phyloP scores from a whole-genome alignment of 441 rosid genomes.

The Bocquillonia castaneifolia region DNA sequence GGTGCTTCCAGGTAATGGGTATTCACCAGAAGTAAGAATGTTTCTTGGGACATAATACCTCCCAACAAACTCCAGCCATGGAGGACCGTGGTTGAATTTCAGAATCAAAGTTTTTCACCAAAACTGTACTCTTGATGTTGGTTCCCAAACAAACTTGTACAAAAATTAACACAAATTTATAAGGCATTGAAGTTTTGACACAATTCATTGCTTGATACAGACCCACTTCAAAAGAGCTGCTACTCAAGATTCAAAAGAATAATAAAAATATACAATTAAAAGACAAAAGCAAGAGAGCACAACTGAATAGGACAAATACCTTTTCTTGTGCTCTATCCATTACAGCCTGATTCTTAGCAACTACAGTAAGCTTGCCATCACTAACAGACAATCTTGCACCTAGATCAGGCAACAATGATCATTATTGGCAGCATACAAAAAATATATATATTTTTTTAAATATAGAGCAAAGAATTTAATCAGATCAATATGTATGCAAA shows the following conservation, averaged over 20 bases:
- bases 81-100: not conserved
- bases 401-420: slow-evolving; percentile 28
- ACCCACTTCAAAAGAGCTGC: not conserved
- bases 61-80: not conserved
- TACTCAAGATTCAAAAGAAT: not conserved
- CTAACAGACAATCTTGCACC: slow-evolving; percentile 77
- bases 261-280: not conserved
- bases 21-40: not conserved
- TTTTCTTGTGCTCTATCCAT: slow-evolving; percentile 83
- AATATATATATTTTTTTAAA: not conserved
- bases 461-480: not conserved
- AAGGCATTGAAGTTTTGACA: slow-evolving; percentile 1
- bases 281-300: not conserved
- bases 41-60: not conserved
- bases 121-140: no score
- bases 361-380: slow-evolving; percentile 71
- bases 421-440: slow-evolving; percentile 5
- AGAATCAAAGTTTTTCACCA: not conserved
- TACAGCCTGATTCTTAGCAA: slow-evolving; percentile 70
- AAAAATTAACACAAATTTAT: not conserved
- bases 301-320: slow-evolving; percentile 39
- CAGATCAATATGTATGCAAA: not conserved
- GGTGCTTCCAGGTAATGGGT: not conserved
- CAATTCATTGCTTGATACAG: not conserved
- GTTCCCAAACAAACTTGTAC: not conserved